These are phyloP conservation scores for Laburnicola sp. DNA, from an alignment of 2,329 filamentous ascomycete species.

Conservation along the genomic window DNA sequence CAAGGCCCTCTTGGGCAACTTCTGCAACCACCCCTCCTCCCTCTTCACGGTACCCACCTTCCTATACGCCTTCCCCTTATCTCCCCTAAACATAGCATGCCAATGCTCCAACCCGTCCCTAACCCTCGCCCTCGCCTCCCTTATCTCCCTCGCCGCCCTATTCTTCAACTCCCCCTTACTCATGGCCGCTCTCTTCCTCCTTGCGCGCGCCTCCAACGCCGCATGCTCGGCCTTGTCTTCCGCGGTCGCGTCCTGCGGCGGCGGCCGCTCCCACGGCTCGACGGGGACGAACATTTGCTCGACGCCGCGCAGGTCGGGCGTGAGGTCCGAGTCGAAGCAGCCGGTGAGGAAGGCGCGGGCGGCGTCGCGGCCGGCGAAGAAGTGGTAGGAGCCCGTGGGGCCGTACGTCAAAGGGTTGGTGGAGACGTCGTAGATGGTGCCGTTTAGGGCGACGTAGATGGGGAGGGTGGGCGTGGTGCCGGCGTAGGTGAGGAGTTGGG, in stretches of 20 bases:
- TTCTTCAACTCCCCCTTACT: constrained; percentile 49
- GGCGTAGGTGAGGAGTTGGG: constrained; percentile 73
- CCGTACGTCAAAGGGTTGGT: constrained; percentile 57
- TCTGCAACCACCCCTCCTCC: constrained; percentile 64
- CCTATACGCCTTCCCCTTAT: constrained; percentile 76
- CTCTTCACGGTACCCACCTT: constrained; percentile 73
- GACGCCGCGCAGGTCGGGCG: constrained; percentile 80
- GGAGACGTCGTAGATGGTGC: constrained; percentile 83
- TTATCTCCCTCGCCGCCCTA: constrained; percentile 64
- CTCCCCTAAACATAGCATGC: constrained; percentile 73
- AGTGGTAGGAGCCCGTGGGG: constrained; percentile 80
- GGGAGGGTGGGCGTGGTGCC: constrained; percentile 75
- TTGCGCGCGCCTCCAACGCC: constrained; percentile 22
- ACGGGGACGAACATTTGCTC: constrained; percentile 80
- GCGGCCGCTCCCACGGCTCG: constrained; percentile 55
- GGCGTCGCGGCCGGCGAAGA: constrained; percentile 86
- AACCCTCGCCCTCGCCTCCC: constrained; percentile 66
- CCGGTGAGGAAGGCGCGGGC: constrained; percentile 88
- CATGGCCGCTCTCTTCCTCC: constrained; percentile 17
- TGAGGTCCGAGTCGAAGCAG: constrained; percentile 85
- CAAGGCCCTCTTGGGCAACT: constrained; percentile 61
- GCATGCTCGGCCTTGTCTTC: constrained; percentile 35
- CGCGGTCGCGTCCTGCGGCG: constrained; percentile 16
- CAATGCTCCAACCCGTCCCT: constrained; percentile 73
- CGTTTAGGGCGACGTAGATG: constrained; percentile 88